Evolutionary conservation across 1,139 yeast genomes (phyloP).

Genomic region (Scheffersomyces stambukii): DNA sequence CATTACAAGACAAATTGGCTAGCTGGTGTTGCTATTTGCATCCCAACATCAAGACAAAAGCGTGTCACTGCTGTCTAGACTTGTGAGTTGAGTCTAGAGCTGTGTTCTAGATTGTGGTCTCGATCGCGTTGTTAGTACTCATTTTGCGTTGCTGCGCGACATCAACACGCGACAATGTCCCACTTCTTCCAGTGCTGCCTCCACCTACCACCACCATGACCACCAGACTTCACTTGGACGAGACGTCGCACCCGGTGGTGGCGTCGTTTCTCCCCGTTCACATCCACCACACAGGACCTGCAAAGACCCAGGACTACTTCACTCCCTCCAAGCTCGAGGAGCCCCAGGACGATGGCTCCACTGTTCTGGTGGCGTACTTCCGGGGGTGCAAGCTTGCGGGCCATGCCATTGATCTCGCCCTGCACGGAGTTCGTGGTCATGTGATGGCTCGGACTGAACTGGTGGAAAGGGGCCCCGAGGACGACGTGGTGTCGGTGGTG

Average conservation of each 20-base stretch:
- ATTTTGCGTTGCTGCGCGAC: no score
- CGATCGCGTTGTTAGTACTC: no score
- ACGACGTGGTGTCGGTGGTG: constrained; percentile 13
- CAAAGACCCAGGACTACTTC: constrained; percentile 34
- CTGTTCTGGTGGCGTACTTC: constrained; percentile 24
- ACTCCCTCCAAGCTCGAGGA: constrained; percentile 29
- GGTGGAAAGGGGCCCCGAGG: constrained; percentile 15
- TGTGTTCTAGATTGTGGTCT: no score
- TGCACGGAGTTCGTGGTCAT: constrained; percentile 22
- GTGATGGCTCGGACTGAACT: constrained; percentile 28
- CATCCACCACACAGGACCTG: constrained; percentile 35
- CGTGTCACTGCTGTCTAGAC: no score
- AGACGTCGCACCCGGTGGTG: constrained; percentile 3
- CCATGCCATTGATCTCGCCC: constrained; percentile 16
- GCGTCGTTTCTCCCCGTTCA: constrained; percentile 39
- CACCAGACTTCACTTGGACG: constrained; percentile 5
- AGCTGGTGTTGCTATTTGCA: no score
- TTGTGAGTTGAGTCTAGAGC: no score
- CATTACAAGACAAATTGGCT: no score
- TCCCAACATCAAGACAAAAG: no score
- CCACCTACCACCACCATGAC: constrained; percentile 4
- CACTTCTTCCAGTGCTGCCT: no score
- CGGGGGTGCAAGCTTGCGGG: constrained; percentile 41
- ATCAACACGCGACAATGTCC: no score
- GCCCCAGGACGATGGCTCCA: constrained; percentile 12